Base-by-base conservation (phyloP, 371 early-diverging fungal species). In the Syncephalis plumigaleata region DNA sequence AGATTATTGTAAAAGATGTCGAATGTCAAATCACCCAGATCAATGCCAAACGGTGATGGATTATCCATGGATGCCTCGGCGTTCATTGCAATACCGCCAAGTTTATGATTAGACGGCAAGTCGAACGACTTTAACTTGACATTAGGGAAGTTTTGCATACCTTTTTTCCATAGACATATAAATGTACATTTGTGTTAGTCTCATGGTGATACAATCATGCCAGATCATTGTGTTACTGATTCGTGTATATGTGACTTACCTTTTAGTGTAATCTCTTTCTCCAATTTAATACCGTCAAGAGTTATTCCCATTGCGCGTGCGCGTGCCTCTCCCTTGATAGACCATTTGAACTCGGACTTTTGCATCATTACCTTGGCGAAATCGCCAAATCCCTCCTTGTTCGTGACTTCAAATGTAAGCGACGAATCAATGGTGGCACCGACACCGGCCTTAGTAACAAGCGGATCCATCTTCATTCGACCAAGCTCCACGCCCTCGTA, bases 31-130 rank as follows among this genome's bases (percentile, higher is more conserved):
- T 63, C 63, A 38, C 74, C 74, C 2, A 74, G 59, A 46, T 68
- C 58, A 15, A 73, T 64, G 16, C 68, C 64, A 46, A 74, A 56
- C 36, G 71, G 70, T 20, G 74, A 74, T 50, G 70, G 70, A 50
- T 66, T 66, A 20, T 47, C 51, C n/a, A 74, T 39, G 11, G 57
- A 53, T 17, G 71, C 70, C 23, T 60, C 61, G 3, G 71, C 58
- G 24, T 63, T 57, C 36, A 74, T 57, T 27, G 53, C 42, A 46
- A 74, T 70, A 55, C 74, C 74, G 43, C 71, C 71, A 16, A 56
- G 50, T 15, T 65, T 60, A 55, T 57, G 60, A 54, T 70, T 67
- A 24, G 53, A 52, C 40, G 74, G 74, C 24, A 68, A 46, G 36
- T 68, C 46, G 54, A 74, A 71, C 18, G 57, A 59, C 21, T 58